Evolutionary conservation across 768 basidiomycete species (phyloP).

Genomic region (Termitomyces sp.): DNA sequence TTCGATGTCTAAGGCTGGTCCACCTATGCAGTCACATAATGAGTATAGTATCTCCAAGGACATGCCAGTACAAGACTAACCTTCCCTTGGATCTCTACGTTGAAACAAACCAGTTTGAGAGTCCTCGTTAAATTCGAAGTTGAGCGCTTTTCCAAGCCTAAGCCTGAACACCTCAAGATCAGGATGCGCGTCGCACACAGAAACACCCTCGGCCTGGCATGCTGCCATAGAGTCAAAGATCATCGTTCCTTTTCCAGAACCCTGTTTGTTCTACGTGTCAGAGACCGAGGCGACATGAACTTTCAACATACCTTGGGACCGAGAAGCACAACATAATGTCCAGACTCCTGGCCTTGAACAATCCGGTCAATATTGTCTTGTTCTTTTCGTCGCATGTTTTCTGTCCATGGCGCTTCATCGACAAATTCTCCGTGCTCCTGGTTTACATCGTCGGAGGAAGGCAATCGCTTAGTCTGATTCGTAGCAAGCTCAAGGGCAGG

Average conservation of each 20-base stretch:
- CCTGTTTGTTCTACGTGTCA: conserved; percentile 31
- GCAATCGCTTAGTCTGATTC: conserved; percentile 29
- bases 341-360: conserved; percentile 65
- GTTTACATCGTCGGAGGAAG: conserved; percentile 22
- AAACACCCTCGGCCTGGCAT: conserved; percentile 64
- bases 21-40: conserved; percentile 36
- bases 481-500: conserved; percentile 73
- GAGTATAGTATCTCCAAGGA: neutral
- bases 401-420: conserved; percentile 42
- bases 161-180: conserved; percentile 85
- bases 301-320: conserved; percentile 60
- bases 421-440: conserved; percentile 29
- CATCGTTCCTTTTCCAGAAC: conserved; percentile 82
- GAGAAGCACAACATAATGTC: conserved; percentile 72
- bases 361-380: conserved; percentile 76
- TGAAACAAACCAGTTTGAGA: conserved; percentile 79
- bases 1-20: conserved; percentile 77
- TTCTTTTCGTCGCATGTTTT: conserved; percentile 67
- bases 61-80: conserved; percentile 19
- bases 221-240: conserved; percentile 76
- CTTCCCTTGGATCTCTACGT: conserved; percentile 79
- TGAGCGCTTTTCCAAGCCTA: conserved; percentile 79
- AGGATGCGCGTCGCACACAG: conserved; percentile 80
- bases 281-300: conserved; percentile 6
- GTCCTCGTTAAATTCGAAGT: conserved; percentile 84